Conservation (phyloP, 1,139 yeast genomes). For the Magnusiomyces ingens region DNA sequence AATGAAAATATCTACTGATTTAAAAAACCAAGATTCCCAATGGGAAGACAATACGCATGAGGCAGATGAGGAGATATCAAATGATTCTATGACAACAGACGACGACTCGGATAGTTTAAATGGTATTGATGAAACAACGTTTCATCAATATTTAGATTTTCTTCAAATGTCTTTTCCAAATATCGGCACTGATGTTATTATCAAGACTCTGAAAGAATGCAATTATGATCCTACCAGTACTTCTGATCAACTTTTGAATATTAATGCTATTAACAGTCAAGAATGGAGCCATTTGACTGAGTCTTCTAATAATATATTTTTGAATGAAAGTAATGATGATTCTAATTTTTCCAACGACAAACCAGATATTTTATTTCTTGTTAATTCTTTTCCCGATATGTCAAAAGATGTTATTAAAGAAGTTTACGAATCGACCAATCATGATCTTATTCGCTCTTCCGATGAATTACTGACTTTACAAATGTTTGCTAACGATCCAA, state of each 20-base stretch:
- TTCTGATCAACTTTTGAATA: slow-evolving; percentile 13
- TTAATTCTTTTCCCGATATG: not conserved
- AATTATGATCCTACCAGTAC: slow-evolving; percentile 10
- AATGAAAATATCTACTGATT: not conserved
- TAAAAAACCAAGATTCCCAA: not conserved
- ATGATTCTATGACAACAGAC: not conserved
- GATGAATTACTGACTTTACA: not conserved
- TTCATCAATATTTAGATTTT: not conserved
- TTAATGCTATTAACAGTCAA: not conserved
- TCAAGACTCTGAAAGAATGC: slow-evolving; percentile 1
- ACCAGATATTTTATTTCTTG: not conserved
- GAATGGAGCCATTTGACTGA: not conserved
- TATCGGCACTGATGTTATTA: not conserved
- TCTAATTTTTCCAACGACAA: not conserved
- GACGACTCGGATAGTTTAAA: not conserved
- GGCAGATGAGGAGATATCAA: not conserved
- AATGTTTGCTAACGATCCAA: not conserved
- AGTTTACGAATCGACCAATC: not conserved
- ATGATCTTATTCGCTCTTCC: not conserved
- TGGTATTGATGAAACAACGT: not conserved
- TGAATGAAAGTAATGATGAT: not conserved
- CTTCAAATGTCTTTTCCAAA: not conserved
- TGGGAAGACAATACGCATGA: not conserved
- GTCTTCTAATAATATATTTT: not conserved
- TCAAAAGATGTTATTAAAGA: not conserved